phyloP scores from a whole-genome alignment of 2,329 filamentous ascomycete genomes.

The Fusarium sp. region DNA sequence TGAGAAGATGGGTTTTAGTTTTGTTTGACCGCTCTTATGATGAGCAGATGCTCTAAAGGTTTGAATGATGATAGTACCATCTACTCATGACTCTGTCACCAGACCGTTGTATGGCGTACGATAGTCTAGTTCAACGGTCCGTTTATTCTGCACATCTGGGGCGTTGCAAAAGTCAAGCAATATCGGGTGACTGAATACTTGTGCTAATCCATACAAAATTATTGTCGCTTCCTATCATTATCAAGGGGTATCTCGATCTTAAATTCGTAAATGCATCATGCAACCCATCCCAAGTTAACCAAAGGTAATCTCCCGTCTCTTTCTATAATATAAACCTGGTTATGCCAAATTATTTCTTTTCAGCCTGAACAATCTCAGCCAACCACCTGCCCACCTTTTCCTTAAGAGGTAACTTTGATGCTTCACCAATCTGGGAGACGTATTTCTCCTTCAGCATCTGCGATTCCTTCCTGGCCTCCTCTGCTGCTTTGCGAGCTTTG shows the following conservation, averaged over 20 bases:
- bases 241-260: conserved; percentile 37
- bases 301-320: conserved; percentile 9
- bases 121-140: not conserved
- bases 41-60: conserved; percentile 6
- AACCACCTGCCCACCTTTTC: conserved; percentile 42
- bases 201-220: conserved; percentile 5
- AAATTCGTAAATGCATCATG: conserved; percentile 28
- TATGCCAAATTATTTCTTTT: conserved; percentile 2
- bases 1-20: not conserved
- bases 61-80: conserved; percentile 10
- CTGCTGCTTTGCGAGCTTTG: conserved; percentile 6
- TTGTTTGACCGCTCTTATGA: conserved; percentile 19
- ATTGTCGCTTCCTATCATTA: conserved; percentile 14
- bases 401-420: conserved; percentile 35
- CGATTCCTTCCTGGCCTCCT: conserved; percentile 7
- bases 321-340: not conserved
- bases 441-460: conserved; percentile 30
- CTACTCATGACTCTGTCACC: conserved; percentile 4
- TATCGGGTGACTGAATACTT: conserved; percentile 1
- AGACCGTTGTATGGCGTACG: conserved; percentile 1
- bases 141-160: conserved; percentile 16
- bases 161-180: not conserved
- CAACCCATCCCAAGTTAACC: not conserved
- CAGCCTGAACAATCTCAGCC: conserved; percentile 30
- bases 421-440: conserved; percentile 39